Evolutionary conservation across 1,284 basidiomycete species (phyloP).

Genomic region (Xerocomus amazonicus): DNA sequence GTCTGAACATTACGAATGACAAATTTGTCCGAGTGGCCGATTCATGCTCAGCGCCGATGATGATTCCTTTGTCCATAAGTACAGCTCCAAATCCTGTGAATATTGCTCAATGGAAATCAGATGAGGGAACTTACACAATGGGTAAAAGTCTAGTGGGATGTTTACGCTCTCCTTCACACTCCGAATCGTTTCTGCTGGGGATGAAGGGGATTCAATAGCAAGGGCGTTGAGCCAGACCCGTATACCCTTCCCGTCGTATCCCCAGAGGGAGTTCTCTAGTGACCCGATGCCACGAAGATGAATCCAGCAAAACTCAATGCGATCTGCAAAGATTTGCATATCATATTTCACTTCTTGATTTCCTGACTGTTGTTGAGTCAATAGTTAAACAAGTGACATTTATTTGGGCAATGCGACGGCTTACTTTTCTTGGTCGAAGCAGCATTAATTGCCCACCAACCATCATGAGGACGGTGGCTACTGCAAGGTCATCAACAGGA

Average conservation of each 20-base stretch:
- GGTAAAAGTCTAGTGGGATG: slow-evolving; percentile 92
- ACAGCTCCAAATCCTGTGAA: slow-evolving; percentile 57
- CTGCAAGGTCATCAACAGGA: slow-evolving; percentile 88
- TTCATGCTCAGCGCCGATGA: slow-evolving; percentile 94
- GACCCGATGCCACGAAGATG: slow-evolving; percentile 90
- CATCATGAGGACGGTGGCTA: slow-evolving; percentile 95
- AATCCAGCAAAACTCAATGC: slow-evolving; percentile 98
- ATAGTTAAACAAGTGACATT: slow-evolving; percentile 4
- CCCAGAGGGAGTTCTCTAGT: slow-evolving; percentile 97
- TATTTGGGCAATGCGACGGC: slow-evolving; percentile 1
- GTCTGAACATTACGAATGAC: slow-evolving; percentile 89
- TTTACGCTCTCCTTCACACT: slow-evolving; percentile 90
- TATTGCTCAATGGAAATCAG: slow-evolving; percentile 2
- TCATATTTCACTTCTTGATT: slow-evolving; percentile 95
- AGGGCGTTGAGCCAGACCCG: slow-evolving; percentile 95
- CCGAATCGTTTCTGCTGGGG: slow-evolving; percentile 44
- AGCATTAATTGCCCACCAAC: slow-evolving; percentile 92
- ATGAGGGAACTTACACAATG: slow-evolving; percentile 68
- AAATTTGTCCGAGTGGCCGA: slow-evolving; percentile 73
- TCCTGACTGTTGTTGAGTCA: slow-evolving; percentile 50
- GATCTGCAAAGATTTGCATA: slow-evolving; percentile 94
- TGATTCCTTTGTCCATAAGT: slow-evolving; percentile 97
- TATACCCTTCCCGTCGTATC: slow-evolving; percentile 88
- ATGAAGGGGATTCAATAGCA: slow-evolving; percentile 67
- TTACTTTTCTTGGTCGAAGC: slow-evolving; percentile 77